Evolutionary conservation across 371 early-diverging fungal species (phyloP).

Genomic region (Coemansia sp.): DNA sequence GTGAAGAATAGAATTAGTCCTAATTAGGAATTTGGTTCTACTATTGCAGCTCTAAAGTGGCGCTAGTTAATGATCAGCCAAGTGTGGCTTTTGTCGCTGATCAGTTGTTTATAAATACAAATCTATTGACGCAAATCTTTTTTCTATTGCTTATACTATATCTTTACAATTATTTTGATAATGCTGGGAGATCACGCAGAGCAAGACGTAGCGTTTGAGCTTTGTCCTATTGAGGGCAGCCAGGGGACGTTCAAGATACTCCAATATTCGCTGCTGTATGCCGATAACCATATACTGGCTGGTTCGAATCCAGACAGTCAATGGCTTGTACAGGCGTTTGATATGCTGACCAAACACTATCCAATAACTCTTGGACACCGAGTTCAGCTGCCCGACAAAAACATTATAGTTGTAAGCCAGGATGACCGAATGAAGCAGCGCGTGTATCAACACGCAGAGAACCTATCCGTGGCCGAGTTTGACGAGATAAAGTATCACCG

Average conservation of each 20-base stretch:
- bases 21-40: too few relatives aligned
- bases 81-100: background rate
- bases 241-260: slow-evolving; percentile 21
- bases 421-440: slow-evolving; percentile 12
- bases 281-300: too few relatives aligned
- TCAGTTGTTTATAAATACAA: background rate
- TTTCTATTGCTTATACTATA: background rate
- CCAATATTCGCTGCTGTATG: slow-evolving; percentile 20
- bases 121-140: background rate
- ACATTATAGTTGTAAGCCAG: slow-evolving; percentile 11
- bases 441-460: slow-evolving; percentile 9
- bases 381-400: slow-evolving; percentile 3
- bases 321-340: slow-evolving; percentile 7
- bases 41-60: background rate
- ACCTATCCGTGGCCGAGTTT: slow-evolving; percentile 17
- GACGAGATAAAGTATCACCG: slow-evolving; percentile 15
- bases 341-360: slow-evolving; percentile 19
- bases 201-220: slow-evolving; percentile 14
- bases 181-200: background rate
- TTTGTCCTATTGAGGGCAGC: slow-evolving; percentile 19
- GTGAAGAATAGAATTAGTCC: slow-evolving; percentile 51
- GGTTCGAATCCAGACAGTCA: background rate
- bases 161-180: background rate
- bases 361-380: slow-evolving; percentile 21
- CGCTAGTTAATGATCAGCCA: background rate